Evolutionary conservation across 441 rosid species (phyloP).

Genomic region (Raphanus hybrid): DNA sequence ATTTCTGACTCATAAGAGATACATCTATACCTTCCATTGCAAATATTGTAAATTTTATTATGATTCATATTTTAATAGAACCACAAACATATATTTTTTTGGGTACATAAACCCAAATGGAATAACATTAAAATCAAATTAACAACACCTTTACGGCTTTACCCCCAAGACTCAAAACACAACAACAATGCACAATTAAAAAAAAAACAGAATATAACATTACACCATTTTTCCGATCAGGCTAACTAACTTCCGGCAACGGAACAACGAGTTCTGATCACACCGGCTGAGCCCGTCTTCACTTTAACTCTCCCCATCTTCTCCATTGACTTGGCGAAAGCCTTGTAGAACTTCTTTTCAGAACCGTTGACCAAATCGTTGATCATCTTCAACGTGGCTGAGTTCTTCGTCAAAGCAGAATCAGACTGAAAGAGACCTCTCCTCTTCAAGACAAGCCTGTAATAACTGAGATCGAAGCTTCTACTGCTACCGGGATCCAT

Average conservation of each 20-base stretch:
- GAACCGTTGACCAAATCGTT: constrained; percentile 56
- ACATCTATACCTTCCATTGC: too few species aligned
- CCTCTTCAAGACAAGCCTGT: constrained; percentile 54
- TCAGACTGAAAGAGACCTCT: constrained; percentile 80
- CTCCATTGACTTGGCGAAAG: constrained; percentile 77
- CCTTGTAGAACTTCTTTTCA: constrained; percentile 47
- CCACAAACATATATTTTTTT: background rate
- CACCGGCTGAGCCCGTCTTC: constrained; percentile 63
- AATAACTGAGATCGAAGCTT: constrained; percentile 78
- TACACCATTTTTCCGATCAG: background rate
- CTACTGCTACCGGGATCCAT: constrained; percentile 83
- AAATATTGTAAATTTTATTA: background rate
- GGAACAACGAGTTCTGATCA: constrained; percentile 73
- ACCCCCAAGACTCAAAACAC: constrained; percentile 1
- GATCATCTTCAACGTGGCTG: constrained; percentile 50
- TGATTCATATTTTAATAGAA: background rate
- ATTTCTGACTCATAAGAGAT: too few species aligned
- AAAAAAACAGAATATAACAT: constrained; percentile 5
- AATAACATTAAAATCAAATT: constrained; percentile 1
- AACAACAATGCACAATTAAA: constrained; percentile 3
- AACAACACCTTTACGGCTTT: constrained; percentile 13
- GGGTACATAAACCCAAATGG: background rate
- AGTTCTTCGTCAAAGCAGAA: constrained; percentile 62
- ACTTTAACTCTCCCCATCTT: constrained; percentile 71
- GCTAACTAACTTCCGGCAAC: constrained; percentile 49